Base-by-base conservation (phyloP, 768 basidiomycete genomes). In the Lactarius tabidus region DNA sequence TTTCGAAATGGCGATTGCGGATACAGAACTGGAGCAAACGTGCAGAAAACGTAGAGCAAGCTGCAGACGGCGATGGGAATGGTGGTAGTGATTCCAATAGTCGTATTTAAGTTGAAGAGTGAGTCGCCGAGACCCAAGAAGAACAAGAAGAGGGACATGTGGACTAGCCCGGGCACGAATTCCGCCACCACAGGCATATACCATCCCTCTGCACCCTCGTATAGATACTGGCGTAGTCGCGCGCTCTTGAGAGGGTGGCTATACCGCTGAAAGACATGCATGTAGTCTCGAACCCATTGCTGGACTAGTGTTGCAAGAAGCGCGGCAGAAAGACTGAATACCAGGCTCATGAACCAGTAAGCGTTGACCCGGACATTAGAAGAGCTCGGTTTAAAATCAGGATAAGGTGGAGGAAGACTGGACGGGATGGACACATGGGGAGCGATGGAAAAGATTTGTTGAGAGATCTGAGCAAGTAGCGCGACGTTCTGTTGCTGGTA, bases 121-220 rank as follows among this genome's bases (percentile, higher is more conserved):
- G 81, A 71, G 29, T 84, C 74, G 45, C 80, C 79, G 41, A 79
- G n/a, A 43, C 43, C n/a, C 43, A 43, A 43, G 20, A 43, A 43
- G n/a, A 43, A 43, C 14, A 43, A 43, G 41, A 82, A 75, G n/a
- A 83, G 74, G 1, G 82, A 80, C 8, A 79, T 72, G 65, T 84
- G 82, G 31, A 84, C 76, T 17, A 83, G 76, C 26, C 78, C 73
- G 1, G 82, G 82, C 38, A 83, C 78, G 20, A 74, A 66, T 41
- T 78, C 76, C 2, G 82, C 78, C 9, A 83, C 70, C 3, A 75
- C 71, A 20, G 76, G 69, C 73, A 83, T 77, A 14, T 72, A 70
- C 70, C 80, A 83, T 48, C 67, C 71, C 29, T 75, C 73, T 29
- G 82, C 66, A 26, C 79, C 79, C 53, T 76, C 73, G 63, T 76